A percentile compares a stretch with the other conserved stretches of the same genome.
Evolutionary conservation across 2,329 filamentous ascomycete species (phyloP).

Genomic region (Pseudogymnoascus sp.): DNA sequence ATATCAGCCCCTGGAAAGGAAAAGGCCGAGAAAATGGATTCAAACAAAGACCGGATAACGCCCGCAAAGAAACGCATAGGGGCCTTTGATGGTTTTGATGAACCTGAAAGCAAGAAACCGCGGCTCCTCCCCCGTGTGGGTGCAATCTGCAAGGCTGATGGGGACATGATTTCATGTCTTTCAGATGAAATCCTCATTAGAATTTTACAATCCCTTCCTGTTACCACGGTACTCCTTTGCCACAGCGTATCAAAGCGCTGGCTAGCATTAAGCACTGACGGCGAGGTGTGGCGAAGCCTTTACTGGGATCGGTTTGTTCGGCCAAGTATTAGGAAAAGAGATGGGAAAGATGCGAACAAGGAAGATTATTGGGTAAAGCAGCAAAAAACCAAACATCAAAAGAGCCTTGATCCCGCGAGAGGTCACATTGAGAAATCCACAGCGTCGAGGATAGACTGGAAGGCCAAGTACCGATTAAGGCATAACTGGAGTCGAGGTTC

Average conservation of each 20-base stretch:
- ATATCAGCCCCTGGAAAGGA: background rate
- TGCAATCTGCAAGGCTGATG: background rate
- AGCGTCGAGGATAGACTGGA: conserved; percentile 59
- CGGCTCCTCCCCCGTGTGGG: background rate
- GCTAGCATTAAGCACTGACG: conserved; percentile 64
- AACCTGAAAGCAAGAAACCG: background rate
- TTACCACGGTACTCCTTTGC: conserved; percentile 56
- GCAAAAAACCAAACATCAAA: conserved; percentile 39
- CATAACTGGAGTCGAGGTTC: conserved; percentile 86
- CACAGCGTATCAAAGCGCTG: conserved; percentile 68
- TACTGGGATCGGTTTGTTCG: conserved; percentile 85
- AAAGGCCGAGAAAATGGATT: background rate
- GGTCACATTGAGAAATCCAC: conserved; percentile 11
- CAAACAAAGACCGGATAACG: background rate
- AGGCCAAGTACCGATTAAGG: conserved; percentile 75
- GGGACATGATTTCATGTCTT: conserved; percentile 61
- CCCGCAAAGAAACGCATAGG: background rate
- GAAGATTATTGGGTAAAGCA: conserved; percentile 1
- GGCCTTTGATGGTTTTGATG: background rate
- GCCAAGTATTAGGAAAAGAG: conserved; percentile 35
- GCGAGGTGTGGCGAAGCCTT: conserved; percentile 81
- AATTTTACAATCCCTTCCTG: conserved; percentile 69
- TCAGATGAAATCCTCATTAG: conserved; percentile 85
- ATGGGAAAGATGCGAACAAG: conserved; percentile 1
- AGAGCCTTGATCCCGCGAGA: conserved; percentile 44